Percentiles rank a stretch among this genome's conserved stretches.
phyloP scores from a whole-genome alignment of 208 protist species.

The Trypanosoma grayi region DNA sequence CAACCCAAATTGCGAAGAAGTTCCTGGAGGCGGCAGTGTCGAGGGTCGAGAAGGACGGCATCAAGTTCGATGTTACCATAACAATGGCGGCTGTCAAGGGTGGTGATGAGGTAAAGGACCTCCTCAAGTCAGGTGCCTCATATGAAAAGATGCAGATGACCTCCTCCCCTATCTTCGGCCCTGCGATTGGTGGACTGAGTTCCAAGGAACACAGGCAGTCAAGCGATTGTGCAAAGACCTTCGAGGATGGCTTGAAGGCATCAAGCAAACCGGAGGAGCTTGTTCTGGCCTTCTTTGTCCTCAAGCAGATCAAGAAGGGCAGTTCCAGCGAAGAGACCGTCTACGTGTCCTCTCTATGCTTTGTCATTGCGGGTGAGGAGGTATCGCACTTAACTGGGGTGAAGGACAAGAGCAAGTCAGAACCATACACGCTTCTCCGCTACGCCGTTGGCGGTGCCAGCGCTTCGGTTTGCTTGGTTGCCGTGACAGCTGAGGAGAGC shows the following conservation, averaged over 20 bases:
- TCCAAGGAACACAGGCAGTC: slow-evolving; percentile 35
- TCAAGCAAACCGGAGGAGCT: slow-evolving; percentile 43
- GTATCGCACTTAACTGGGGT: slow-evolving; percentile 44
- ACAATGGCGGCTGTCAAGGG: slow-evolving; percentile 56
- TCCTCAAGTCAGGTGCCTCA: slow-evolving; percentile 49
- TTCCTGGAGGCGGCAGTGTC: slow-evolving; percentile 52
- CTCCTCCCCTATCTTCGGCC: slow-evolving; percentile 71
- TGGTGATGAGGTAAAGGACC: slow-evolving; percentile 44
- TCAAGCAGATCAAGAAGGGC: slow-evolving; percentile 53
- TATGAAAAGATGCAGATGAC: slow-evolving; percentile 46
- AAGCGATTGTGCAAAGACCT: slow-evolving; percentile 27
- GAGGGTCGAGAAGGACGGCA: slow-evolving; percentile 37
- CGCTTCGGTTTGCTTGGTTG: slow-evolving; percentile 33
- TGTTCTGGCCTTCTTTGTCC: slow-evolving; percentile 60
- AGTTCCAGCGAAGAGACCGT: slow-evolving; percentile 30
- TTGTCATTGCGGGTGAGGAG: slow-evolving; percentile 45
- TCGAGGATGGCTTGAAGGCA: slow-evolving; percentile 41
- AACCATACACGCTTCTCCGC: slow-evolving; percentile 53
- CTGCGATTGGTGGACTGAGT: slow-evolving; percentile 44
- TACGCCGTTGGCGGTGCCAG: slow-evolving; percentile 70
- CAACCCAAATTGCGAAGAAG: slow-evolving; percentile 37
- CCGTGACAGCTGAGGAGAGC: slow-evolving; percentile 36
- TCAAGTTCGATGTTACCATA: slow-evolving; percentile 55
- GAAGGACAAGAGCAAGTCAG: slow-evolving; percentile 45
- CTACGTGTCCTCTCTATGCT: slow-evolving; percentile 64